Conservation (phyloP, 176 grass and related monocot genomes). For the Neostapfia colusana region DNA sequence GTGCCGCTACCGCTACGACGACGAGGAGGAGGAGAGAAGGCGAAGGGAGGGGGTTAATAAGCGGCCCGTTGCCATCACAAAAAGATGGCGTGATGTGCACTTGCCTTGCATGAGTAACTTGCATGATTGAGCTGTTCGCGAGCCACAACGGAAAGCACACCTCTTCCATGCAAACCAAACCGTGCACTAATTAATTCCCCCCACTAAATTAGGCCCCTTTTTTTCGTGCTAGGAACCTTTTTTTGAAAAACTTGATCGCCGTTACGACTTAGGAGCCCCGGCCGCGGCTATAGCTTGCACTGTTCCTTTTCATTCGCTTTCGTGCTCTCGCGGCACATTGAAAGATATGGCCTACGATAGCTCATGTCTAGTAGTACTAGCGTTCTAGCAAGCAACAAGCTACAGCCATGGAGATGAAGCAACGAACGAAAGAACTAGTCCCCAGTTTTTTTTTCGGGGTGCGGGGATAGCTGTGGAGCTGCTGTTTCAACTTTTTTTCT, state of each 20-base stretch:
- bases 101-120: conserved; percentile 51
- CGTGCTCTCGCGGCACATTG: conserved; percentile 26
- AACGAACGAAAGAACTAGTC: background rate
- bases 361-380: background rate
- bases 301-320: conserved; percentile 26
- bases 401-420: background rate
- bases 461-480: background rate
- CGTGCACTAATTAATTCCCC: conserved; percentile 48
- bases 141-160: conserved; percentile 28
- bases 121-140: conserved; percentile 53
- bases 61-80: conserved; percentile 36
- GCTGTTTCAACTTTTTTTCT: background rate
- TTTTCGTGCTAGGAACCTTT: conserved; percentile 23
- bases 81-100: conserved; percentile 54
- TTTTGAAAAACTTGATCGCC: background rate
- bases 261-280: background rate
- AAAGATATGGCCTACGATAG: conserved; percentile 14
- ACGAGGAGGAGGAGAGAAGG: background rate
- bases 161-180: conserved; percentile 49
- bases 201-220: conserved; percentile 22
- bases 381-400: background rate
- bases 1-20: background rate
- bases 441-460: too few relatives aligned
- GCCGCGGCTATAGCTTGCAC: background rate
- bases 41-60: background rate